Conservation (phyloP, 2,329 filamentous ascomycete species). For the Ceratocystis smalleyi region DNA sequence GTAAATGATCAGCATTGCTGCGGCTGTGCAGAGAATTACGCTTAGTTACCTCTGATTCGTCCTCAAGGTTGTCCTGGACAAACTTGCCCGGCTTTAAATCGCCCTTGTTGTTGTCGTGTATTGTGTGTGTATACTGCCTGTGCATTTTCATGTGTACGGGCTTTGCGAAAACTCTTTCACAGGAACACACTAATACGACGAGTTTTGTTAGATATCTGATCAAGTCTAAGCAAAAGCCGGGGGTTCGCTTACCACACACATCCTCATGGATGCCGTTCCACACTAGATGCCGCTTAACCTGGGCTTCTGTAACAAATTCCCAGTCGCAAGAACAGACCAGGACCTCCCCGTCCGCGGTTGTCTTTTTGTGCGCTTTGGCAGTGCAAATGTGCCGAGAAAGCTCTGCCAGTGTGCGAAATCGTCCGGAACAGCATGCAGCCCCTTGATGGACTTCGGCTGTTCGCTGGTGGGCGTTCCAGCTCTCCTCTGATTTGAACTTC, state of each 20-base stretch:
- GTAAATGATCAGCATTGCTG: no score
- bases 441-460: neutral
- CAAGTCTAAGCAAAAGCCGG: neutral
- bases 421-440: neutral
- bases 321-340: neutral
- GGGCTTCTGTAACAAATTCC: neutral
- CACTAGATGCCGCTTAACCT: neutral
- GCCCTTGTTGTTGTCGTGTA: neutral
- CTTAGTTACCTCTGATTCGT: no score
- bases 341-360: neutral
- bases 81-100: neutral
- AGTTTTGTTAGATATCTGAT: neutral
- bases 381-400: neutral
- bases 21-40: no score
- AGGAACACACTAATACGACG: neutral
- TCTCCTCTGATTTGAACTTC: neutral
- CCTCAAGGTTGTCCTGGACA: neutral
- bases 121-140: neutral
- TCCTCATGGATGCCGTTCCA: neutral
- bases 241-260: neutral
- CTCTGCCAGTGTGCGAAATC: neutral
- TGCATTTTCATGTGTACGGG: neutral
- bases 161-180: neutral
- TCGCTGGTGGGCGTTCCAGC: neutral
- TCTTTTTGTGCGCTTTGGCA: neutral